Base-by-base conservation (phyloP, 495 filamentous ascomycete species). In the Tirmania nivea region DNA sequence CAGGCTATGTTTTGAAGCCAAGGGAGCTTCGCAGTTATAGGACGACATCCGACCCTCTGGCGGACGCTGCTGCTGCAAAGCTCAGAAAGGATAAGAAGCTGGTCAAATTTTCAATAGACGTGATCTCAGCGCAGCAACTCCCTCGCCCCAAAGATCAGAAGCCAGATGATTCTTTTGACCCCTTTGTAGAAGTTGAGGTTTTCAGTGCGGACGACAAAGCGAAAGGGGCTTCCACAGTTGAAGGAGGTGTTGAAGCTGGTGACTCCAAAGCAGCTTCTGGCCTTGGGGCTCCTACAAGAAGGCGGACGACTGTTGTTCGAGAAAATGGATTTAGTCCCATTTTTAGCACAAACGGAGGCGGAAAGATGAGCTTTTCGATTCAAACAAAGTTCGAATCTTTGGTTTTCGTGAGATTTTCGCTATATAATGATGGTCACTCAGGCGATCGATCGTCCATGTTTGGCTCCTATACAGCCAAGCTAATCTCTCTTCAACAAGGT, bases 1-100 rank as follows among this genome's bases (percentile, higher is more conserved):
- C 81, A 9, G 90, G 90, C 19, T 97, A 94, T 59, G 84, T 96
- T 20, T 75, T 96, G 39, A 97, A 97, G 66, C 90, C 90, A 7
- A 74, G 81, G 49, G 83, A 86, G 59, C 76, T 90, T 48, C 69
- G 73, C 50, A 67, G 17, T 51, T 63, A 50, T 52, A 59, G 57
- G 36, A 50, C 8, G 48, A 63, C 56, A 34, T 59, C 53, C 34
- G 63, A 68, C 51, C 63, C 66, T 12, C 59, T 63, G 52, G 67
- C 69, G 34, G 73, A 74, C 47, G 70, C 68, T 53, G 65, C 66
- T 36, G 64, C 71, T 25, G 60, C 63, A 35, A 68, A 70, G 34
- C 68, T 66, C 9, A 81, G 78, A 66, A 70, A 77, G 52, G 77
- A 81, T 60, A 78, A 84, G 56, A 84, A 87, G 60, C 69, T 83